Base-by-base conservation (phyloP, 352 stramenopile species). In the Pythium vanterpoolii region DNA sequence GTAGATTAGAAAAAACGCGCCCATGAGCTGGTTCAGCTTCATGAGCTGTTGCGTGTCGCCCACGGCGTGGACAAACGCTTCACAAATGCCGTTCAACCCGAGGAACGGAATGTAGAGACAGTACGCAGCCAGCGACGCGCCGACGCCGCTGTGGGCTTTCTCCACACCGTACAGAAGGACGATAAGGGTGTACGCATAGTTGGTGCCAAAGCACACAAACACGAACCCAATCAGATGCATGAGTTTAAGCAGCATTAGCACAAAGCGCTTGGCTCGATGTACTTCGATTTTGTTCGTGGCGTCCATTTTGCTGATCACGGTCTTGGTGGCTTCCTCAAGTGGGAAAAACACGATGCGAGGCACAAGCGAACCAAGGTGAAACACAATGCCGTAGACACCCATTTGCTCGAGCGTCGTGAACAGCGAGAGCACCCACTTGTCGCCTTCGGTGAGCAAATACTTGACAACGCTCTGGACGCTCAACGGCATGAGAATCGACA, bases 71-170 rank as follows among this genome's bases (percentile, higher is more conserved):
- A 98, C 94, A 72, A 98, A 98, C 3, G 95, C 93, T 82, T 99
- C 96, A 59, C 87, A 97, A 56, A 98, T 95, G 5, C 96, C 96
- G 71, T 99, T 99, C 28, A 98, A 63, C 2, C 90, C 93, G 13
- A 99, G 64, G 49, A 98, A 98, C 28, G 90, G 83, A 21, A 98
- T 98, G 71, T 98, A 98, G 5, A 96, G 60, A 70, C 96, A 99
- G 58, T 97, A 97, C 28, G 80, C 64, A 24, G 74, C 67, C 39
- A 96, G 64, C 3, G 84, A 84, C 13, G 63, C 50, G 3, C 77
- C 71, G 1, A 90, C 80, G 4, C 79, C 77, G 16, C 80, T 64
- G 3, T 59, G 60, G 38, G 73, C 80, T 50, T 93, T 95, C 47
- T 90, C 80, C 8, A 62, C 64, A 31, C 87, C 87, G 53, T 95